Conservation (phyloP, 345 rosid species). For the Boechera stricta region DNA sequence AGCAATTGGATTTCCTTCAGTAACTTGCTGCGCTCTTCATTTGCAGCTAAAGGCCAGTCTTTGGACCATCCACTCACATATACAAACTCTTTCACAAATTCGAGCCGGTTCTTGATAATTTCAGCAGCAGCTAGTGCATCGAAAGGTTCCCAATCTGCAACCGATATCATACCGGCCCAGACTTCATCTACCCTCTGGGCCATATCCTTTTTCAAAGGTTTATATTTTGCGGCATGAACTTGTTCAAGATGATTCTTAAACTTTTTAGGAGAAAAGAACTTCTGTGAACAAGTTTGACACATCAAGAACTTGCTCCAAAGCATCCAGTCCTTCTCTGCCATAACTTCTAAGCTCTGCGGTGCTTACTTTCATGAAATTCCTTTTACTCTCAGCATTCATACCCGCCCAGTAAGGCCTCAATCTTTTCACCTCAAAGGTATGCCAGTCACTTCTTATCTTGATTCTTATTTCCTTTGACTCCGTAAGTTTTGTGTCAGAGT, state of each 20-base stretch:
- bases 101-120: constrained; percentile 17
- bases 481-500: background rate
- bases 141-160: constrained; percentile 28
- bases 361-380: constrained; percentile 10
- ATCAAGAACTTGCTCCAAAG: constrained; percentile 16
- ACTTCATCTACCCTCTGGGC: background rate
- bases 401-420: constrained; percentile 19
- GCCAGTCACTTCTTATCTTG: background rate
- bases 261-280: constrained; percentile 2
- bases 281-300: constrained; percentile 26
- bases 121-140: constrained; percentile 27
- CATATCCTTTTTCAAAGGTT: background rate
- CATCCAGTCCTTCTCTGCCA: constrained; percentile 23
- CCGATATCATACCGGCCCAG: constrained; percentile 23
- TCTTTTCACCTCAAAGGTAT: background rate
- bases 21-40: constrained; percentile 13
- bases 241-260: constrained; percentile 34
- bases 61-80: constrained; percentile 33
- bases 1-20: constrained; percentile 8
- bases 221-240: constrained; percentile 2
- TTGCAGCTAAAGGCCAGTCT: constrained; percentile 24
- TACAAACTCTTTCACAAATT: constrained; percentile 15
- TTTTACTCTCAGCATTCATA: constrained; percentile 20
- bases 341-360: background rate
- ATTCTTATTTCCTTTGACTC: background rate